Evolutionary conservation across 2,329 filamentous ascomycete genomes (phyloP).

Genomic region (Venturia effusa): DNA sequence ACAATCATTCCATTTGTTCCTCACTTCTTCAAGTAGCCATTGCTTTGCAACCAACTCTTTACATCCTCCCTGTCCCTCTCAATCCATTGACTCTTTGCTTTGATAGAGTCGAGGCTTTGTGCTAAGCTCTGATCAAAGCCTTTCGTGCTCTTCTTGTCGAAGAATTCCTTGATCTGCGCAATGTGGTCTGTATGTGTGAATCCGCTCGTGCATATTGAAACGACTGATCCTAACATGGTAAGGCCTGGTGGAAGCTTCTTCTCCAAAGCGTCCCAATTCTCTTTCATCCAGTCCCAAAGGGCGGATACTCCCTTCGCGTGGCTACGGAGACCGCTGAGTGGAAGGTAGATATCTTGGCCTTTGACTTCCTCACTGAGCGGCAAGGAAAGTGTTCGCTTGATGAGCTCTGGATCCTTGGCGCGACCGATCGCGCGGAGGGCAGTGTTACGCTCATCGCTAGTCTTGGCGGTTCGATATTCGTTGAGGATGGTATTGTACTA

Average conservation of each 20-base stretch:
- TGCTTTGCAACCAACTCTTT: conserved; percentile 56
- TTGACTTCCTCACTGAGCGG: conserved; percentile 74
- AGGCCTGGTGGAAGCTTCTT: conserved; percentile 77
- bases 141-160: conserved; percentile 70
- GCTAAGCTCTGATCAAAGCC: conserved; percentile 79
- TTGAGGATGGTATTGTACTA: conserved; percentile 65
- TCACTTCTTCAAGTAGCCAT: conserved; percentile 38
- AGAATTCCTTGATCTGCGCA: conserved; percentile 68
- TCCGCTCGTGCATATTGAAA: conserved; percentile 69
- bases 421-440: conserved; percentile 76
- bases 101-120: conserved; percentile 78
- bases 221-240: conserved; percentile 74
- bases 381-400: conserved; percentile 67
- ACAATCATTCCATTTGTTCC: background rate
- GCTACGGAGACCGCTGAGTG: conserved; percentile 64
- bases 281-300: conserved; percentile 72
- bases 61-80: conserved; percentile 68
- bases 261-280: conserved; percentile 78
- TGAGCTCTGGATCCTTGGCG: conserved; percentile 65
- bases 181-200: conserved; percentile 72
- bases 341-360: conserved; percentile 89
- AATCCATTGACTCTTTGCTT: conserved; percentile 75
- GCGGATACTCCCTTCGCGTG: conserved; percentile 70
- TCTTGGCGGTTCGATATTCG: conserved; percentile 63
- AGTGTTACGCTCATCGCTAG: conserved; percentile 82